A percentile compares a stretch with the other conserved stretches of the same genome.
Evolutionary conservation across 495 filamentous ascomycete species (phyloP).

Genomic region (Penicillium silybi): DNA sequence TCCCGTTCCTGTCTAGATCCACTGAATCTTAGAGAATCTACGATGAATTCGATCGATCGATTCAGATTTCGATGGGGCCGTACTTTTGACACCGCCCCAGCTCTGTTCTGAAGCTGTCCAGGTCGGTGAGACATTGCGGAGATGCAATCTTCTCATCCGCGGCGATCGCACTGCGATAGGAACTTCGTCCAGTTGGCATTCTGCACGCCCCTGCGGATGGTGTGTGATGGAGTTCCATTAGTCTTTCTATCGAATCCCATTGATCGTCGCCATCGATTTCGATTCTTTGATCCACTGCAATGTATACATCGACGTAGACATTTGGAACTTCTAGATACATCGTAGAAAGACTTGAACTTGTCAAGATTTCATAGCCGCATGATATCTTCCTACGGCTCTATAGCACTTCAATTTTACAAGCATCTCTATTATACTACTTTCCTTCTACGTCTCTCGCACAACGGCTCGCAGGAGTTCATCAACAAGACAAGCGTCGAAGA

Average conservation of each 20-base stretch:
- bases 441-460: too few relatives aligned
- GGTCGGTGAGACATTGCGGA: not conserved
- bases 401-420: too few relatives aligned
- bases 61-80: constrained; percentile 10
- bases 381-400: too few relatives aligned
- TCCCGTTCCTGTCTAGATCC: not conserved
- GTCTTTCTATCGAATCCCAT: not conserved
- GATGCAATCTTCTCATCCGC: not conserved
- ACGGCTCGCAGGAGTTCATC: too few relatives aligned
- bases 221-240: not conserved
- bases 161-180: not conserved
- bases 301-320: not conserved
- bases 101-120: not conserved
- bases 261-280: not conserved
- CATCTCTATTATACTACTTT: too few relatives aligned
- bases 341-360: too few relatives aligned
- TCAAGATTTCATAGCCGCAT: too few relatives aligned
- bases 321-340: not conserved
- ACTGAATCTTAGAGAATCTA: constrained; percentile 1
- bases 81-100: not conserved
- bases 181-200: not conserved
- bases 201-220: too few relatives aligned
- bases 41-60: constrained; percentile 22
- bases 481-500: too few relatives aligned
- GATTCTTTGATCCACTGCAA: not conserved